Evolutionary conservation across 2,329 filamentous ascomycete species (phyloP), one percentile per base, ranked within the genome.

Genomic region (Pseudopyricularia cyperi): DNA sequence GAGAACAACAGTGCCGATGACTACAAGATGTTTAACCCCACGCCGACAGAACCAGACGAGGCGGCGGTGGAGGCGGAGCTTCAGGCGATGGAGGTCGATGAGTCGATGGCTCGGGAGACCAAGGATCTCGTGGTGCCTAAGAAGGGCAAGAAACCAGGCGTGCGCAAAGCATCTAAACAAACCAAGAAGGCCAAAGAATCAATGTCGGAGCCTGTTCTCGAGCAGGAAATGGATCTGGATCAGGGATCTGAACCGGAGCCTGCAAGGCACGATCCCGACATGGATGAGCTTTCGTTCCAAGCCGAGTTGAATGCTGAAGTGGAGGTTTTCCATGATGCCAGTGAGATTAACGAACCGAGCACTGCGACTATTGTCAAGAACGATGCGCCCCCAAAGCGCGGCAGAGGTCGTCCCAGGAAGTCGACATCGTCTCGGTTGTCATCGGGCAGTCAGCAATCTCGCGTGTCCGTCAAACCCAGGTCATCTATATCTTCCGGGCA

Each of bases 1-100:
- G 66, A 67, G 1, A 49, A 52, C 17, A 54, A 55, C 11, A 58
- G 61, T 3, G 39, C 17, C 12, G 11, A 19, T 24, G 66, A 72
- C 32, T 75, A 71, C 55, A 69, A 70, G 54, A 78, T 80, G 73
- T 74, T 80, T 53, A 71, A 80, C 51, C 71, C 75, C 3, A 57
- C 62, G 1, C 71, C 73, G 7, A 61, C 63, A 0, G 65, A 71
- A 22, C 62, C 68, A 2, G 67, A 75, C 53, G 74, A 80, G 12
- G 69, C 64, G 0, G 71, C 65, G 5, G 64, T 80, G 4, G 72
- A 79, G 5, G 72, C 72, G 8, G 77, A 80, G 52, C 61, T 80
- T 5, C 65, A 60, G 48, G 68, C 69, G 4, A 63, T 80, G 9
- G 70, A 77, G 53, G 66, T 67, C 17, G 72, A 79, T 52, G 74